Percentiles rank a stretch among this genome's conserved stretches.
phyloP scores from a whole-genome alignment of 2,329 filamentous ascomycete species.

The Colletotrichum sp. region DNA sequence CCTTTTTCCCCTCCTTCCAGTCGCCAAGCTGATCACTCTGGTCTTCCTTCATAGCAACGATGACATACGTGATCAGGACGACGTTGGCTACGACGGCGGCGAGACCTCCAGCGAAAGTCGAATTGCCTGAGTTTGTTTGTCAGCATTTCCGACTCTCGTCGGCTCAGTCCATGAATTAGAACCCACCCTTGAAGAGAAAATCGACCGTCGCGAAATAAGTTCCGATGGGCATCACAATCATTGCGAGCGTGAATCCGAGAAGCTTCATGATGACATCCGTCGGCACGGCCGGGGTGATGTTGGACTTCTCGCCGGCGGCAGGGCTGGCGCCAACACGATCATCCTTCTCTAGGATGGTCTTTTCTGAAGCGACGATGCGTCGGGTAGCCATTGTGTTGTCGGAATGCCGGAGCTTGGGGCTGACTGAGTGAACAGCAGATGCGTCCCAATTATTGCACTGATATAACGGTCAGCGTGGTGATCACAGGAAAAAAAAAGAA shows the following conservation, averaged over 20 bases:
- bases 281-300: constrained; percentile 84
- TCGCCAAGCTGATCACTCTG: constrained; percentile 45
- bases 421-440: background rate
- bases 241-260: constrained; percentile 86
- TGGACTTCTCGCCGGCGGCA: constrained; percentile 62
- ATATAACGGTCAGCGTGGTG: background rate
- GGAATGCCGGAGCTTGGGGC: background rate
- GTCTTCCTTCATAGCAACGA: constrained; percentile 92
- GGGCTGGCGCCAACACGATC: constrained; percentile 45
- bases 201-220: constrained; percentile 87
- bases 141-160: background rate
- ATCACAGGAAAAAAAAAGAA: background rate
- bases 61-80: constrained; percentile 86
- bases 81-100: constrained; percentile 92
- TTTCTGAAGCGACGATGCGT: constrained; percentile 69
- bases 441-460: background rate
- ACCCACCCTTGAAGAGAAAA: constrained; percentile 75
- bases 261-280: constrained; percentile 90
- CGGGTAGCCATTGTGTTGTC: constrained; percentile 68
- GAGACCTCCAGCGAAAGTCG: constrained; percentile 83
- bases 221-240: constrained; percentile 86
- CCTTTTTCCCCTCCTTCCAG: constrained; percentile 57
- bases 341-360: constrained; percentile 68
- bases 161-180: background rate
- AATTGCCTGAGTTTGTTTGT: constrained; percentile 68